A percentile compares a stretch with the other conserved stretches of the same genome.
Evolutionary conservation across 352 stramenopile species (phyloP).

Genomic region (Phytophthora pluvialis): DNA sequence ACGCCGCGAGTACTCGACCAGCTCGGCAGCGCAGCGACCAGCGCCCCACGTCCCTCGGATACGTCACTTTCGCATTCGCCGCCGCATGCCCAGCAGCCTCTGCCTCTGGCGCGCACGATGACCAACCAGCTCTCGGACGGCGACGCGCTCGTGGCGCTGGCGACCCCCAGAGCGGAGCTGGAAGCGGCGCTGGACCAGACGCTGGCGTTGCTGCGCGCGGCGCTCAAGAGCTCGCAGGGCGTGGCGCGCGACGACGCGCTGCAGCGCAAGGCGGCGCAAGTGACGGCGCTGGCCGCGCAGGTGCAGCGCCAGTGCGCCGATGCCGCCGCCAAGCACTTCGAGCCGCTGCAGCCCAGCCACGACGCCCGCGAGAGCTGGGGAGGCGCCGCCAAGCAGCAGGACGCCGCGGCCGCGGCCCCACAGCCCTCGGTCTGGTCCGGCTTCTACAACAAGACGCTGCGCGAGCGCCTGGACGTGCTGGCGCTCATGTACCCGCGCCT

Average conservation of each 20-base stretch:
- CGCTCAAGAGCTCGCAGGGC: constrained; percentile 36
- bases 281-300: constrained; percentile 28
- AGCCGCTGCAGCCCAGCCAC: constrained; percentile 50
- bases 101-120: constrained; percentile 18
- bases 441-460: constrained; percentile 91
- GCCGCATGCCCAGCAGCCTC: constrained; percentile 11
- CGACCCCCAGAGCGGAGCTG: constrained; percentile 13
- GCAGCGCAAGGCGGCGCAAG: constrained; percentile 22
- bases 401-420: constrained; percentile 3
- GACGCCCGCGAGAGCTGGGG: constrained; percentile 44
- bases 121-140: constrained; percentile 33
- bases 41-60: constrained; percentile 13
- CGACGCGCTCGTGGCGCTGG: constrained; percentile 25
- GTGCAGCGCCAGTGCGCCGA: constrained; percentile 33
- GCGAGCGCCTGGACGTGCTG: constrained; percentile 84
- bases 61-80: constrained; percentile 29
- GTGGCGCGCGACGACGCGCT: constrained; percentile 17
- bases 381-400: constrained; percentile 8
- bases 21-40: too few relatives aligned
- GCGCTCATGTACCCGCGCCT: constrained; percentile 84
- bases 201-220: constrained; percentile 32
- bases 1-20: too few relatives aligned
- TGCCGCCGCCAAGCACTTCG: constrained; percentile 47
- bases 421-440: constrained; percentile 88
- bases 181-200: constrained; percentile 42